Evolutionary conservation across 2,329 filamentous ascomycete genomes (phyloP).

Genomic region (Volutella citrinella): DNA sequence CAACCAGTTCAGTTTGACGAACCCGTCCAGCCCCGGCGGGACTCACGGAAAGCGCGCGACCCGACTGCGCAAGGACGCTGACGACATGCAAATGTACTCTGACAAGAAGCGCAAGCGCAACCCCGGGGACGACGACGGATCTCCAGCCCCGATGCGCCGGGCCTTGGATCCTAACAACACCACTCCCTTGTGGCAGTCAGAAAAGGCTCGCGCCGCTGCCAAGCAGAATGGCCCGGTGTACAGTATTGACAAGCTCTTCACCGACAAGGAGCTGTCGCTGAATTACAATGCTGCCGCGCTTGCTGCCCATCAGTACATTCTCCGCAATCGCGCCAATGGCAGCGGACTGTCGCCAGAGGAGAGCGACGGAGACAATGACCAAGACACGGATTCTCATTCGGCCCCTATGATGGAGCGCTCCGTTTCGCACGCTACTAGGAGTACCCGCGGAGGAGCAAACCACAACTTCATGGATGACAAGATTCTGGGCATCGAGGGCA

Average conservation of each 20-base stretch:
- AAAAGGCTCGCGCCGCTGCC: constrained; percentile 51
- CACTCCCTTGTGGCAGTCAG: constrained; percentile 61
- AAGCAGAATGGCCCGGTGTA: constrained; percentile 60
- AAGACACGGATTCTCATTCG: constrained; percentile 45
- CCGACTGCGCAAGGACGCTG: constrained; percentile 57
- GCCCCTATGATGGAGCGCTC: constrained; percentile 61
- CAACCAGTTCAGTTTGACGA: constrained; percentile 64
- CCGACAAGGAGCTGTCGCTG: constrained; percentile 65
- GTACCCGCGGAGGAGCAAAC: constrained; percentile 53
- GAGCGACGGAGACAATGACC: constrained; percentile 50
- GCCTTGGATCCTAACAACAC: constrained; percentile 54
- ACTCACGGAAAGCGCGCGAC: constrained; percentile 62
- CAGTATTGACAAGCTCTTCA: constrained; percentile 68
- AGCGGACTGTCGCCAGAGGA: constrained; percentile 48
- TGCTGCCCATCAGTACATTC: constrained; percentile 59
- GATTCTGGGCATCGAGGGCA: constrained; percentile 57
- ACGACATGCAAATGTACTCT: constrained; percentile 53
- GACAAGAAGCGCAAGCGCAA: constrained; percentile 65
- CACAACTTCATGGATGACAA: constrained; percentile 57
- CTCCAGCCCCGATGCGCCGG: constrained; percentile 56
- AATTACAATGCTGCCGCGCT: constrained; percentile 62
- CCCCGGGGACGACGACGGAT: constrained; percentile 59
- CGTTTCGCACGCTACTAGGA: constrained; percentile 61
- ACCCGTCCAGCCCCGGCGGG: constrained; percentile 62
- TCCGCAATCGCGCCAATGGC: constrained; percentile 55